Evolutionary conservation across 148 eudicot genomes (phyloP).

Genomic region (Beta vulgaris): DNA sequence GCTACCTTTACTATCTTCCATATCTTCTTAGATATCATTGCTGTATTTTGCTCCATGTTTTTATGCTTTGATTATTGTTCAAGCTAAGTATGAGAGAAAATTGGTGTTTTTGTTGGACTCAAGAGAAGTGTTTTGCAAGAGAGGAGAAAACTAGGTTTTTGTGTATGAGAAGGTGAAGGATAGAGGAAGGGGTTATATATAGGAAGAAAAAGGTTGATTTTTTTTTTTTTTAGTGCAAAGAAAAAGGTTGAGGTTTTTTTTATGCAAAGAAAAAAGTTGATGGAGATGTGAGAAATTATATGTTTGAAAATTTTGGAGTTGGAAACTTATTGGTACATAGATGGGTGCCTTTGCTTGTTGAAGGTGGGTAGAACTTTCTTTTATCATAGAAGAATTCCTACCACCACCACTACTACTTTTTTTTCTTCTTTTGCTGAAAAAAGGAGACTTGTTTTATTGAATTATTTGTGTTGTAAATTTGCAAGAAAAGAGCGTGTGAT

Average conservation of each 20-base stretch:
- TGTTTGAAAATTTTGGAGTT: too few species aligned
- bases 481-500: too few species aligned
- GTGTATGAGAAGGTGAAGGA: constrained; percentile 4
- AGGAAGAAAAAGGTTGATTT: constrained; percentile 8
- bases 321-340: too few species aligned
- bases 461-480: constrained; percentile 13
- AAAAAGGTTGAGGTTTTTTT: too few species aligned
- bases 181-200: constrained; percentile 7
- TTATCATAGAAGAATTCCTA: too few species aligned
- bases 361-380: constrained; percentile 22
- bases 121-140: not conserved
- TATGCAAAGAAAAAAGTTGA: too few species aligned
- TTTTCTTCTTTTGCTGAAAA: constrained; percentile 5
- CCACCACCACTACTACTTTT: constrained; percentile 7
- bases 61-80: not conserved
- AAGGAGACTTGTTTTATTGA: not conserved
- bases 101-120: not conserved
- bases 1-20: constrained; percentile 43
- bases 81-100: not conserved
- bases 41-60: constrained; percentile 51
- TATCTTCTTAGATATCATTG: constrained; percentile 38
- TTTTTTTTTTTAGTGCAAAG: too few species aligned
- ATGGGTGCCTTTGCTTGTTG: constrained; percentile 10
- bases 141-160: constrained; percentile 6
- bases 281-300: too few species aligned